A percentile compares a stretch with the other conserved stretches of the same genome.
Conservation (phyloP, 352 stramenopile species). For the Aphanomyces invadans region DNA sequence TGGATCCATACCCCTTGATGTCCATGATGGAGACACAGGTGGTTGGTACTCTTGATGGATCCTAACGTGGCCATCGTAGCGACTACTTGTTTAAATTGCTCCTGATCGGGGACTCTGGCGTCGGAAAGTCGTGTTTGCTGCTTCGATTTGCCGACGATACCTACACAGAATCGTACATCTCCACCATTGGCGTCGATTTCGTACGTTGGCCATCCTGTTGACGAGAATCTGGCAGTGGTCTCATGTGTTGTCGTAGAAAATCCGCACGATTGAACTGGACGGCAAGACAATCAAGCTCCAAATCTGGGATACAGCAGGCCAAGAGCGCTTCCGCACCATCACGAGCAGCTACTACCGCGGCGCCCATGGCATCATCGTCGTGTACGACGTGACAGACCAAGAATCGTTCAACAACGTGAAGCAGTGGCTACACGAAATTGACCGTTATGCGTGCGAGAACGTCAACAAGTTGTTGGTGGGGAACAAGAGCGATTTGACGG, state of each 20-base stretch:
- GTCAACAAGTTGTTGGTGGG: conserved; percentile 99
- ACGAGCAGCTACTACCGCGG: conserved; percentile 99
- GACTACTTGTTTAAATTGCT: conserved; percentile 99
- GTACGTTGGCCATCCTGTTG: conserved; percentile 75
- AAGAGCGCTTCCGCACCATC: conserved; percentile 99
- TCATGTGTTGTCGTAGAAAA: conserved; percentile 82
- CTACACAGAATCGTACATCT: conserved; percentile 99
- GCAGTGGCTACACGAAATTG: conserved; percentile 98
- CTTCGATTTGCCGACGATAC: conserved; percentile 99
- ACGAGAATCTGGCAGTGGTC: not conserved
- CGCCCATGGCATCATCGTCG: conserved; percentile 98
- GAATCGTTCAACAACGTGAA: conserved; percentile 99
- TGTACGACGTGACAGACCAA: conserved; percentile 99
- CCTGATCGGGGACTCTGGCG: conserved; percentile 96
- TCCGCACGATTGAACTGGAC: conserved; percentile 98
- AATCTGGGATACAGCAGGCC: conserved; percentile 99
- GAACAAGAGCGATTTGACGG: conserved; percentile 98
- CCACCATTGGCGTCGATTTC: conserved; percentile 99
- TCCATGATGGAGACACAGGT: not conserved
- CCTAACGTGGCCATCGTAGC: conserved; percentile 36
- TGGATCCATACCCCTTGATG: conserved; percentile 25
- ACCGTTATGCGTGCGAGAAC: conserved; percentile 97
- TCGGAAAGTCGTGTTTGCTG: conserved; percentile 98
- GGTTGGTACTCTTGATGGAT: not conserved
- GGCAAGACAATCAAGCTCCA: conserved; percentile 99